Conservation (phyloP, 768 basidiomycete species). For the Agaricus bisporus region DNA sequence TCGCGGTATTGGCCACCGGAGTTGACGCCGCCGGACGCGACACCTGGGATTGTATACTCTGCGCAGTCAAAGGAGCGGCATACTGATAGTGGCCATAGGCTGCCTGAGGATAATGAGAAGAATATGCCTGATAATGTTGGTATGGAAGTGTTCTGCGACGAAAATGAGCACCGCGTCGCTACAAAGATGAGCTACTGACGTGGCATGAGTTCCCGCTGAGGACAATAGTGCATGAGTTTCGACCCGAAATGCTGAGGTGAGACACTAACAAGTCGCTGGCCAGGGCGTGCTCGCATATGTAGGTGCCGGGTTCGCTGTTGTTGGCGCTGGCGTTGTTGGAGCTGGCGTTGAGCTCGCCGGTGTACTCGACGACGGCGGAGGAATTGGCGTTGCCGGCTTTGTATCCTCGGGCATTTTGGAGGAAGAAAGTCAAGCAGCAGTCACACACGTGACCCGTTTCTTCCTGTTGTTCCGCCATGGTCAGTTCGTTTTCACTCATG, state of each 20-base stretch:
- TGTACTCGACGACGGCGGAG: not conserved
- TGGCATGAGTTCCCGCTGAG: not conserved
- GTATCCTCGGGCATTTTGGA: slow-evolving; percentile 3
- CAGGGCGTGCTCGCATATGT: slow-evolving; percentile 9
- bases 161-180: slow-evolving; percentile 10
- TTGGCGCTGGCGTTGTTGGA: slow-evolving; percentile 6
- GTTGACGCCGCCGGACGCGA: slow-evolving; percentile 18
- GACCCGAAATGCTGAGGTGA: not conserved
- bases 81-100: slow-evolving; percentile 44
- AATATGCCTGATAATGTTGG: slow-evolving; percentile 40
- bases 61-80: slow-evolving; percentile 26
- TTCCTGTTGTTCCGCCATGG: not conserved
- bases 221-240: not conserved
- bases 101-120: slow-evolving; percentile 38
- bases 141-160: slow-evolving; percentile 39
- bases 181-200: slow-evolving; percentile 9
- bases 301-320: not conserved
- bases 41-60: slow-evolving; percentile 17
- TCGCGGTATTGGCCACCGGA: slow-evolving; percentile 17
- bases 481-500: not conserved
- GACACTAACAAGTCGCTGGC: not conserved
- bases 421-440: not conserved
- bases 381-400: slow-evolving; percentile 10
- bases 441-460: slow-evolving; percentile 5
- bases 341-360: not conserved